phyloP scores from a whole-genome alignment of 2,329 filamentous ascomycete species.

The Neofusicoccum cordaticola region DNA sequence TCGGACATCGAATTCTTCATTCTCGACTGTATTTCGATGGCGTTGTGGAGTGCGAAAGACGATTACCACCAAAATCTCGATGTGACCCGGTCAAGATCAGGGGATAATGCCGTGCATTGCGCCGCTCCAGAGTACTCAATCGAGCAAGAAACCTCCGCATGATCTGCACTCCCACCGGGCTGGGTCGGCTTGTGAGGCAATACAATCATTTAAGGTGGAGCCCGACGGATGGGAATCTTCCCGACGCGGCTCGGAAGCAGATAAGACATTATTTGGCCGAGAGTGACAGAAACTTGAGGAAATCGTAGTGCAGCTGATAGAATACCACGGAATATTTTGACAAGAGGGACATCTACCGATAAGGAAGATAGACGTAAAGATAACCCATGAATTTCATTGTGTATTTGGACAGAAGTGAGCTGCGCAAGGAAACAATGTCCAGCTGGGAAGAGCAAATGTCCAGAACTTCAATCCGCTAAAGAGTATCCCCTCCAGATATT shows the following conservation, averaged over 20 bases:
- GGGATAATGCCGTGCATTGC: neutral
- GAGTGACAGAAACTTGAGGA: neutral
- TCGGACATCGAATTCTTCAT: too few species aligned
- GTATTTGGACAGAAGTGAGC: neutral
- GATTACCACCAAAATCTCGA: neutral
- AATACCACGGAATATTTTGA: neutral
- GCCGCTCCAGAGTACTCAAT: neutral
- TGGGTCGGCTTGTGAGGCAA: neutral
- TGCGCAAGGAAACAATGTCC: neutral
- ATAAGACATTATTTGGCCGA: neutral
- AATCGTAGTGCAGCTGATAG: neutral
- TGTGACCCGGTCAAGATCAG: neutral
- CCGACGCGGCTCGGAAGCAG: neutral
- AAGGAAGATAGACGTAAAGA: neutral
- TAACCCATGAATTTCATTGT: neutral
- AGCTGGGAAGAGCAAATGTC: too few species aligned
- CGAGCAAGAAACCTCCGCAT: neutral
- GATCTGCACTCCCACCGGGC: neutral
- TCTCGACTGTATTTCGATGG: too few species aligned
- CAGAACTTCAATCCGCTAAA: too few species aligned
- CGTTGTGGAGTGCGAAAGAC: neutral
- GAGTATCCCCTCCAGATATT: too few species aligned
- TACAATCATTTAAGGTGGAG: neutral
- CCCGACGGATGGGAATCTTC: neutral
- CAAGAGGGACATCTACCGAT: neutral